Evolutionary conservation across 768 basidiomycete genomes (phyloP).

Genomic region (Tulasnella sp.): DNA sequence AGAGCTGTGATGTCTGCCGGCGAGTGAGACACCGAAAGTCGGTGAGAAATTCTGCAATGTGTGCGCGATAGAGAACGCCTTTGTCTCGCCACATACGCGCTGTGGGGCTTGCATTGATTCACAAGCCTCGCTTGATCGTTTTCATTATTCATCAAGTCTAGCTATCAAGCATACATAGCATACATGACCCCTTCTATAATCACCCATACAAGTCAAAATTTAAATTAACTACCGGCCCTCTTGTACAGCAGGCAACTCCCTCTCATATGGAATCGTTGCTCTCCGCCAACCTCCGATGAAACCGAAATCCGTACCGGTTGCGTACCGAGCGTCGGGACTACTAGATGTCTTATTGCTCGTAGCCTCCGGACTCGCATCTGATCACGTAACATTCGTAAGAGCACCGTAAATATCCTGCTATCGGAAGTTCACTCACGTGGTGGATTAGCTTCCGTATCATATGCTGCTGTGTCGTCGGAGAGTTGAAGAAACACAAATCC

Average conservation of each 20-base stretch:
- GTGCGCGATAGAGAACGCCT: too few relatives aligned
- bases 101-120: too few relatives aligned
- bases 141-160: too few relatives aligned
- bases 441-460: not conserved
- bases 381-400: not conserved
- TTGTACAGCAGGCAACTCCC: not conserved
- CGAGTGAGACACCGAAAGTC: too few relatives aligned
- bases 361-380: not conserved
- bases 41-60: too few relatives aligned
- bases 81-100: too few relatives aligned
- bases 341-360: not conserved
- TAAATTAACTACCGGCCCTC: not conserved
- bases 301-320: not conserved
- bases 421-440: not conserved
- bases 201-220: not conserved
- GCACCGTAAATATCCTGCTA: not conserved
- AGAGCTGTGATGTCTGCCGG: too few relatives aligned
- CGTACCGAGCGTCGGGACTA: not conserved
- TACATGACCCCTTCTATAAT: too few relatives aligned
- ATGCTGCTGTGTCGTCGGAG: not conserved
- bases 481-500: slow-evolving; percentile 2
- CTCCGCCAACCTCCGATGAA: not conserved
- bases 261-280: not conserved
- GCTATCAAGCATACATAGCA: too few relatives aligned
- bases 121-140: too few relatives aligned